Evolutionary conservation across 2,329 filamentous ascomycete species (phyloP), one percentile per base, ranked within the genome.

Genomic region (Ophiostoma sp.): DNA sequence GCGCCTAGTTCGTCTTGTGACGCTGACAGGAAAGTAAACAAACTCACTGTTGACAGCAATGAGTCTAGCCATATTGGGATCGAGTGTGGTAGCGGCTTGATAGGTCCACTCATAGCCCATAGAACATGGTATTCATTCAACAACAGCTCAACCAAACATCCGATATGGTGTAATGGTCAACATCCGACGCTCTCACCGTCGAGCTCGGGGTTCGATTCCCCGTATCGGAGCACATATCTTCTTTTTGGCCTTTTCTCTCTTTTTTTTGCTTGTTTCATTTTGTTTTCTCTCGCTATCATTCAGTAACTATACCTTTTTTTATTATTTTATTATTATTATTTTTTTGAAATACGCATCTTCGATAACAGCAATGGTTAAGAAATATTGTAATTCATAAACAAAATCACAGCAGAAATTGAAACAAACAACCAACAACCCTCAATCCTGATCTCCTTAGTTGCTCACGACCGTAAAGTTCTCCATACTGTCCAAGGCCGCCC

Each of bases 401-500:
- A 35, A 62, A 35, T 20, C 7, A 48, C 4, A 20, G 44, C 4
- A 48, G 7, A 48, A 6, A 20, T 7, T 4, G 17, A 48, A 17
- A 48, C 7, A 6, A 48, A 4, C 17, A 48, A 17, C 20, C 20
- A n/a, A 20, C 41, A 44, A 1, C 15, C 13, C 15, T 17, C 13
- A 44, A 57, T 7, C 17, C 8, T 27, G 0, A 4, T 4, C 52
- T 57, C n/a, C 39, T 67, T 23, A 70, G 35, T 70, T 44, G 27
- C 4, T 33, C 36, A 73, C 72, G 0, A 73, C 67, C 4, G 71
- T 69, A 54, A 81, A 82, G 0, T 79, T 80, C 3, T 76, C 73
- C 78, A 79, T 77, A 27, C 65, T 73, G 57, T 79, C 77, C 36
- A 82, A 73, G 2, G 77, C 79, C 6, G 72, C 70, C 20, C 78